Percentiles rank a stretch among this genome's conserved stretches.
These are phyloP conservation scores for Penicillium polonicum DNA, from an alignment of 2,329 filamentous ascomycete genomes.

Conservation along the genomic window DNA sequence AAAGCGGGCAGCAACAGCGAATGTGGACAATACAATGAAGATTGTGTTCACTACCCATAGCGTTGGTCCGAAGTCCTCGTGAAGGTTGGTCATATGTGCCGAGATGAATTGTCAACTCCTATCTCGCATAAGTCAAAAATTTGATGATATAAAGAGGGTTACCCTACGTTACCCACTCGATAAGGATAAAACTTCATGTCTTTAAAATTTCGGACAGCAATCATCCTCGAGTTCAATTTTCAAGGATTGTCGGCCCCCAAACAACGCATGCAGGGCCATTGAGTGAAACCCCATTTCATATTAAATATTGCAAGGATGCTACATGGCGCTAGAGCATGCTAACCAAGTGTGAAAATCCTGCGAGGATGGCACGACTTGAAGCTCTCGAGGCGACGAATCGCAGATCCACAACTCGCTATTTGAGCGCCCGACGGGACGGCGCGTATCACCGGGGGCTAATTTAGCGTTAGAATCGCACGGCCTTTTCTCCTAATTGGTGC, in stretches of 20 bases:
- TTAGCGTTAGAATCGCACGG: background rate
- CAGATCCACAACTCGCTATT: background rate
- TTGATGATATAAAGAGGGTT: background rate
- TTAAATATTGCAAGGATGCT: background rate
- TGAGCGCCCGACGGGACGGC: background rate
- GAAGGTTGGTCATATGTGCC: background rate
- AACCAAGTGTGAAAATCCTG: background rate
- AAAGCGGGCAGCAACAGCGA: background rate
- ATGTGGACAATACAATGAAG: background rate
- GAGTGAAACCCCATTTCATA: background rate
- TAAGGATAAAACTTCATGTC: background rate
- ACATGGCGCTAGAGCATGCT: background rate
- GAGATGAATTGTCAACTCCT: background rate
- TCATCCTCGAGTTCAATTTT: background rate
- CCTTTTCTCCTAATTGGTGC: background rate
- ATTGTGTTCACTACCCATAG: background rate
- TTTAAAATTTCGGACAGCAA: background rate
- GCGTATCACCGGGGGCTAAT: background rate
- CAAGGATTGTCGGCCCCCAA: background rate
- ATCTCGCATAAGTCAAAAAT: background rate
- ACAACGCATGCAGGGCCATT: too few species aligned
- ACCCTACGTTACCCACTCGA: too few species aligned
- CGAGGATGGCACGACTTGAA: background rate
- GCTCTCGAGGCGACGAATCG: background rate
- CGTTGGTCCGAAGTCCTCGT: background rate